phyloP scores from a whole-genome alignment of 2,329 filamentous ascomycete species.

The Ceratocystis huliohia region DNA sequence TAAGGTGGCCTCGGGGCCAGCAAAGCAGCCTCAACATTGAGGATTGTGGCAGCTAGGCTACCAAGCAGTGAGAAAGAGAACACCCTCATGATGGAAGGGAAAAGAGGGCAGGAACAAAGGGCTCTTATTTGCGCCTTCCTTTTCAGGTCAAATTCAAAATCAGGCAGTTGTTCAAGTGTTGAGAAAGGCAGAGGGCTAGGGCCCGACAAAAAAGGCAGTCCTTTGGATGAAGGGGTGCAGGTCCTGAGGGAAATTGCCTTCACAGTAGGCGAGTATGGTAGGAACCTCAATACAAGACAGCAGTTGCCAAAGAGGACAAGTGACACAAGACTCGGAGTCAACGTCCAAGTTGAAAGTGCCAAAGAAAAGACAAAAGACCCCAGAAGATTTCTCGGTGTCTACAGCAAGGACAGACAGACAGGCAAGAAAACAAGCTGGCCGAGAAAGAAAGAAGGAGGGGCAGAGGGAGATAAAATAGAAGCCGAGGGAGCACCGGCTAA shows the following conservation, averaged over 20 bases:
- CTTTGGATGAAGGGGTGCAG: not conserved
- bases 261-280: not conserved
- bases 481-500: not conserved
- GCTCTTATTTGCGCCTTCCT: not conserved
- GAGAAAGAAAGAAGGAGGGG: not conserved
- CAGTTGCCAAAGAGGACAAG: not conserved
- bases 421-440: not conserved
- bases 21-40: not conserved
- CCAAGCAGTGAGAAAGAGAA: not conserved
- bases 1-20: constrained; percentile 1
- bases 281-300: not conserved
- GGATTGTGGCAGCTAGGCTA: not conserved
- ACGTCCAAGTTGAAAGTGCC: not conserved
- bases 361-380: not conserved
- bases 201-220: not conserved
- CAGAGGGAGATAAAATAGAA: not conserved
- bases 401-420: not conserved
- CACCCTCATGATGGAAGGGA: not conserved
- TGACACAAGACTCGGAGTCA: constrained; percentile 2
- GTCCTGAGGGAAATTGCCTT: not conserved
- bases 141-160: not conserved
- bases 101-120: not conserved
- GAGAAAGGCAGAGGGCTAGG: not conserved
- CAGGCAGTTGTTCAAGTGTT: not conserved
- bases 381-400: not conserved